These are phyloP conservation scores for Mycena amicta DNA, from an alignment of 768 basidiomycete species.

Conservation along the genomic window DNA sequence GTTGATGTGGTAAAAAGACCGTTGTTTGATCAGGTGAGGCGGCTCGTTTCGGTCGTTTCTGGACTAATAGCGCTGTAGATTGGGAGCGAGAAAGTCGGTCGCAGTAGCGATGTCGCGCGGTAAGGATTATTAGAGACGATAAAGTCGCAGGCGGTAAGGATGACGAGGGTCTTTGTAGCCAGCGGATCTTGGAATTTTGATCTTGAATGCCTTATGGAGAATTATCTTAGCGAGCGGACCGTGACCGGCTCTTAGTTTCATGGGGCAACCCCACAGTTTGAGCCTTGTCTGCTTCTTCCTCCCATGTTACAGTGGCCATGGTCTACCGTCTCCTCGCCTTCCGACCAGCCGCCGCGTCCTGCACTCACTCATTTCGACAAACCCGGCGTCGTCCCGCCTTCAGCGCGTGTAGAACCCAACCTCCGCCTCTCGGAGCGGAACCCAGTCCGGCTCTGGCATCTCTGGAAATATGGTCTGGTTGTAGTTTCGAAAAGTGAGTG, in stretches of 20 bases:
- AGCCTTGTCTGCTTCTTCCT: not conserved
- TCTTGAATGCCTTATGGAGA: not conserved
- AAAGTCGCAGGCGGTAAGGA: no score
- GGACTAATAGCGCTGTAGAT: conserved; percentile 9
- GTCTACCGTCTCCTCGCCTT: conserved; percentile 7
- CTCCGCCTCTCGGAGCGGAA: conserved; percentile 59
- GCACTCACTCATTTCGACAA: conserved; percentile 60
- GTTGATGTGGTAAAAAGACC: no score
- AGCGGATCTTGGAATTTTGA: no score
- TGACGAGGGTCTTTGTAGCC: no score
- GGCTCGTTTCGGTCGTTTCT: conserved; percentile 76
- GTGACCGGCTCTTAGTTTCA: not conserved
- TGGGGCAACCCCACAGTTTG: not conserved
- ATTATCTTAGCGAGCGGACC: not conserved
- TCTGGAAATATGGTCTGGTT: conserved; percentile 72
- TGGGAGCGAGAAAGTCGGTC: conserved; percentile 19
- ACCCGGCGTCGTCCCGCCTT: conserved; percentile 72
- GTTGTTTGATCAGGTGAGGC: conserved; percentile 78
- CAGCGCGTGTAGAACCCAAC: conserved; percentile 69
- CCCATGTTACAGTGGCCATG: conserved; percentile 3
- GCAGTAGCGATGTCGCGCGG: conserved; percentile 83
- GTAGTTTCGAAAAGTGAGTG: no score
- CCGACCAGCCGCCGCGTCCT: conserved; percentile 30
- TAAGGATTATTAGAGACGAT: conserved; percentile 64
- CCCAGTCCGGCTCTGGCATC: conserved; percentile 66